Conservation (phyloP, 2,329 filamentous ascomycete species). For the Diplodia seriata region DNA sequence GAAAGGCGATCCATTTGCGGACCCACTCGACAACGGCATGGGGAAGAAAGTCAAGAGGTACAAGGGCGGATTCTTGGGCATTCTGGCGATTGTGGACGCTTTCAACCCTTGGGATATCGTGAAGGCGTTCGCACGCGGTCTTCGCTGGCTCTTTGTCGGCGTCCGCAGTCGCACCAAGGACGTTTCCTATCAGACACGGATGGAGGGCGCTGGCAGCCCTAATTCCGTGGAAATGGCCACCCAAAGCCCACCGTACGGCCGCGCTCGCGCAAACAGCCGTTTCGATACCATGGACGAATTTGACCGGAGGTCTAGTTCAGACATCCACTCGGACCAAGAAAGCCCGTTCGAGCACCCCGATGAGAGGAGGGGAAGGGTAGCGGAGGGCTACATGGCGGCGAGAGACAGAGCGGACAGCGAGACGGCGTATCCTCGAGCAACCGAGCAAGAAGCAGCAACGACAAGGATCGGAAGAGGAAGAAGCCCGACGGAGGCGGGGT, state of each 20-base stretch:
- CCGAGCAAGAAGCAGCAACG: slow-evolving; percentile 10
- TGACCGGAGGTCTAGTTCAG: slow-evolving; percentile 23
- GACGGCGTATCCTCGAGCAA: slow-evolving; percentile 18
- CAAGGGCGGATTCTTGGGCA: slow-evolving; percentile 62
- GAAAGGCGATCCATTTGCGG: slow-evolving; percentile 36
- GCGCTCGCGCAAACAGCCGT: slow-evolving; percentile 18
- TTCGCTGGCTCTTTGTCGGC: slow-evolving; percentile 82
- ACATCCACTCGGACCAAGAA: slow-evolving; percentile 25
- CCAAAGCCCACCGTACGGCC: slow-evolving; percentile 16
- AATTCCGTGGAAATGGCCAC: slow-evolving; percentile 30
- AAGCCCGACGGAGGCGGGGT: slow-evolving; percentile 26
- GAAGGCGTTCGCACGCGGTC: slow-evolving; percentile 78
- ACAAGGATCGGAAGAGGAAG: slow-evolving; percentile 19
- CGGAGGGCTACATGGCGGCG: slow-evolving; percentile 26
- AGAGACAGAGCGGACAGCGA: slow-evolving; percentile 25
- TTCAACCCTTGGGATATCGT: slow-evolving; percentile 84
- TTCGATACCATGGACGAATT: slow-evolving; percentile 30
- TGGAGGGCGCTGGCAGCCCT: slow-evolving; percentile 23
- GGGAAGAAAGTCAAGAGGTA: slow-evolving; percentile 34
- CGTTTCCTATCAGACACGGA: slow-evolving; percentile 45
- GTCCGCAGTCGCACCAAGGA: slow-evolving; percentile 63
- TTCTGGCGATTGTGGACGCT: slow-evolving; percentile 72
- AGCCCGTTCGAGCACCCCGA: slow-evolving; percentile 32
- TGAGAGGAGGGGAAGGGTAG: slow-evolving; percentile 28
- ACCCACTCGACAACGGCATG: slow-evolving; percentile 38